Conservation (phyloP, 2,329 filamentous ascomycete genomes). For the Aspergillus luchuensis region DNA sequence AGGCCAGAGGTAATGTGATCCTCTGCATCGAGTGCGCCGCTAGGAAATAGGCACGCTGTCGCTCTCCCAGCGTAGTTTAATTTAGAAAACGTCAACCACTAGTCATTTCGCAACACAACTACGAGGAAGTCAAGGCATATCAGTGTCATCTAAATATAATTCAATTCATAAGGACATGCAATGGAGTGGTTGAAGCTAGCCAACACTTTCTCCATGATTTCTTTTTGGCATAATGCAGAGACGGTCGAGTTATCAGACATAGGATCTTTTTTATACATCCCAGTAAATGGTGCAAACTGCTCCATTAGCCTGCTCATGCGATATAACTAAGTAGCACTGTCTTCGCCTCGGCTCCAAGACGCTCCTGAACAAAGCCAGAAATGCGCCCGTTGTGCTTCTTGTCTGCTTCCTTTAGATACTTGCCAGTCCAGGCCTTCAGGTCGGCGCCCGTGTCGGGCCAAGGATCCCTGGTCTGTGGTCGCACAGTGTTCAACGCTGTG, state of each 20-base stretch:
- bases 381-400: conserved; percentile 70
- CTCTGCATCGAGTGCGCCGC: background rate
- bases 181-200: background rate
- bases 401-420: conserved; percentile 77
- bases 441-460: conserved; percentile 84
- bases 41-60: no score
- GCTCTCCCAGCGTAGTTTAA: no score
- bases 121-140: background rate
- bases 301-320: conserved; percentile 21
- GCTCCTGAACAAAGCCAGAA: conserved; percentile 69
- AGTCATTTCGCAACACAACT: background rate
- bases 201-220: conserved; percentile 2
- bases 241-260: background rate
- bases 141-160: conserved; percentile 10
- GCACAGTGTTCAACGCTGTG: conserved; percentile 89
- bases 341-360: conserved; percentile 64
- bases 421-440: conserved; percentile 77
- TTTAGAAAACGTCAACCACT: no score
- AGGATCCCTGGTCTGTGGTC: conserved; percentile 71
- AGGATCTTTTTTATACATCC: background rate
- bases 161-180: conserved; percentile 19
- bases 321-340: conserved; percentile 53
- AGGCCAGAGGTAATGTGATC: background rate
- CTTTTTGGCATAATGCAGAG: conserved; percentile 2
- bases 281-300: background rate